Conservation (phyloP, 225 moss, liverwort and hornwort species). For the Polytrichum formosum region DNA sequence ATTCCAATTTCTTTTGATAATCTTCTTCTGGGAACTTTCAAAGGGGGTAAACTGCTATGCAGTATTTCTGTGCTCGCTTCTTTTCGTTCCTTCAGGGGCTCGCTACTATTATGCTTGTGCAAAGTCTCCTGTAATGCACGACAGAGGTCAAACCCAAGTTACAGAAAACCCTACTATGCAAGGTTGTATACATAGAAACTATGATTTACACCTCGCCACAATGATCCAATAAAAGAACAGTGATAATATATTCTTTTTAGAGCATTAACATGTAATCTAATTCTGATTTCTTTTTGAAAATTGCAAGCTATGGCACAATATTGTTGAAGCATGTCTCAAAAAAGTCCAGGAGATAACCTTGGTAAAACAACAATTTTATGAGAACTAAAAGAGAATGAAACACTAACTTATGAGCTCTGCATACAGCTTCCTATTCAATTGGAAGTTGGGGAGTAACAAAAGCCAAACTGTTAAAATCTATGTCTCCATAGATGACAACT, state of each 20-base stretch:
- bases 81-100: conserved; percentile 12
- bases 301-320: too few relatives aligned
- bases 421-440: too few relatives aligned
- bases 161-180: not conserved
- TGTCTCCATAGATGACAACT: not conserved
- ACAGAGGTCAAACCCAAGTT: not conserved
- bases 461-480: not conserved
- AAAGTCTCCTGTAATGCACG: conserved; percentile 26
- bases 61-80: conserved; percentile 4
- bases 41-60: not conserved
- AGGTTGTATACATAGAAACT: not conserved
- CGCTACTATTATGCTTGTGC: conserved; percentile 27
- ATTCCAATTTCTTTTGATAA: not conserved
- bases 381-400: too few relatives aligned
- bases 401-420: too few relatives aligned
- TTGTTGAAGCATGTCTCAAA: too few relatives aligned
- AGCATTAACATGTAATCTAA: too few relatives aligned
- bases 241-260: too few relatives aligned
- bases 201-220: not conserved
- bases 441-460: not conserved
- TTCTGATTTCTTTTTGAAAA: too few relatives aligned
- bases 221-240: not conserved
- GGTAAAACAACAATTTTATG: too few relatives aligned
- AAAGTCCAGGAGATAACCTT: too few relatives aligned
- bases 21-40: not conserved